These are phyloP conservation scores for Hirsutella rhossiliensis DNA, from an alignment of 2,329 filamentous ascomycete species.

Conservation along the genomic window DNA sequence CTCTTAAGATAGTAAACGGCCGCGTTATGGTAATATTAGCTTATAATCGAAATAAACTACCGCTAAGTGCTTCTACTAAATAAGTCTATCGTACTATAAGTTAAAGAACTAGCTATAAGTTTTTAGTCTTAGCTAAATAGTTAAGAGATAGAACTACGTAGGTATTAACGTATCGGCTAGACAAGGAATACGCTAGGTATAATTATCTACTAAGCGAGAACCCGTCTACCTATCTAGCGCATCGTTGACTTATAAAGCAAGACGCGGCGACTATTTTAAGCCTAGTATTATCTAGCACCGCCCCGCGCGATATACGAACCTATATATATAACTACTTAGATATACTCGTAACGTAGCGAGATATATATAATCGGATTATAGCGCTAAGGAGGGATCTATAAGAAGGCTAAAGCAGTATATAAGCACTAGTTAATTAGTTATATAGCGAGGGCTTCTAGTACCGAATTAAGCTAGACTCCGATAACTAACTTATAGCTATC, in stretches of 20 bases:
- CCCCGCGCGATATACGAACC: constrained; percentile 7
- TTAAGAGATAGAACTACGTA: neutral
- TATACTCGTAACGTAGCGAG: constrained; percentile 7
- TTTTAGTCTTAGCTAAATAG: neutral
- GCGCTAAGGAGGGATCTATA: constrained; percentile 3
- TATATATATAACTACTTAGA: constrained; percentile 7
- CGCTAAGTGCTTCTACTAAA: neutral
- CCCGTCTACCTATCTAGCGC: neutral
- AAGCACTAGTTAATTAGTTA: too few relatives aligned
- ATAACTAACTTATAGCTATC: too few relatives aligned
- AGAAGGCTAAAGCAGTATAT: constrained; percentile 10
- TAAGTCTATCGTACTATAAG: neutral
- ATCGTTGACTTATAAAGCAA: constrained; percentile 1
- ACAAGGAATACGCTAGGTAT: constrained; percentile 2
- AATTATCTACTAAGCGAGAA: constrained; percentile 1
- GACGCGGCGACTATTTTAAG: neutral
- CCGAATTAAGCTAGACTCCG: too few relatives aligned
- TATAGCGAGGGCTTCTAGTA: too few relatives aligned
- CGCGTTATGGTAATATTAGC: neutral
- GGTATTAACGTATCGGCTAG: constrained; percentile 2
- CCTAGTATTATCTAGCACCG: neutral
- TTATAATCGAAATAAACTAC: neutral
- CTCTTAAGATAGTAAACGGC: too few relatives aligned
- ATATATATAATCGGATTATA: constrained; percentile 12
- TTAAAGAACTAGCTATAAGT: neutral